Conservation (phyloP, 2,329 filamentous ascomycete genomes). For the Neonectria faginata region DNA sequence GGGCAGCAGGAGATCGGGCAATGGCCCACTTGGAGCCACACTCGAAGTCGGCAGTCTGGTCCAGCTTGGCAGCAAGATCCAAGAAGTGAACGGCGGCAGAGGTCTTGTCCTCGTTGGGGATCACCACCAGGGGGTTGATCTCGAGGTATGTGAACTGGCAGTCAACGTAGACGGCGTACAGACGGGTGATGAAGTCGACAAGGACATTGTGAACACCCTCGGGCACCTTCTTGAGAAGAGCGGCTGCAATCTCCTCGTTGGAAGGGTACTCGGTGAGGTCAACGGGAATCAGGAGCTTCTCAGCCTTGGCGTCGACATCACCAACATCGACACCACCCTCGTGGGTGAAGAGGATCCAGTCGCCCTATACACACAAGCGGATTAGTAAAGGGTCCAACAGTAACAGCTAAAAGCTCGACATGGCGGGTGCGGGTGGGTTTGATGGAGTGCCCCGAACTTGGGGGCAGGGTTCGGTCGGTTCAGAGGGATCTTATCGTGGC, state of each 20-base stretch:
- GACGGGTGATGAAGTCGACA: slow-evolving; percentile 97
- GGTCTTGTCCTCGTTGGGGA: slow-evolving; percentile 91
- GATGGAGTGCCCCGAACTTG: slow-evolving; percentile 31
- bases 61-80: slow-evolving; percentile 97
- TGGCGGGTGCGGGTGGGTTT: slow-evolving; percentile 27
- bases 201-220: slow-evolving; percentile 97
- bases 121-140: slow-evolving; percentile 98
- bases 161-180: slow-evolving; percentile 99
- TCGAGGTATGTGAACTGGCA: slow-evolving; percentile 99
- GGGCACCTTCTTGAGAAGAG: slow-evolving; percentile 92
- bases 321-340: slow-evolving; percentile 99
- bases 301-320: slow-evolving; percentile 98
- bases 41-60: slow-evolving; percentile 99
- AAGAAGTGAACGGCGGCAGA: slow-evolving; percentile 98
- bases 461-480: slow-evolving; percentile 35
- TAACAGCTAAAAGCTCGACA: slow-evolving; percentile 18
- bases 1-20: slow-evolving; percentile 87
- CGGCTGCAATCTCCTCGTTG: slow-evolving; percentile 89
- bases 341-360: slow-evolving; percentile 99
- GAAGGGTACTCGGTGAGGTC: slow-evolving; percentile 95
- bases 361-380: slow-evolving; percentile 72
- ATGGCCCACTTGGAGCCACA: slow-evolving; percentile 99
- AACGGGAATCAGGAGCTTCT: slow-evolving; percentile 98
- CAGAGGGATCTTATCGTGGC: slow-evolving; percentile 47
- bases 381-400: slow-evolving; percentile 38